Base-by-base conservation (phyloP, 108 stramenopile species). In the Nannochloropsis gaditana region DNA sequence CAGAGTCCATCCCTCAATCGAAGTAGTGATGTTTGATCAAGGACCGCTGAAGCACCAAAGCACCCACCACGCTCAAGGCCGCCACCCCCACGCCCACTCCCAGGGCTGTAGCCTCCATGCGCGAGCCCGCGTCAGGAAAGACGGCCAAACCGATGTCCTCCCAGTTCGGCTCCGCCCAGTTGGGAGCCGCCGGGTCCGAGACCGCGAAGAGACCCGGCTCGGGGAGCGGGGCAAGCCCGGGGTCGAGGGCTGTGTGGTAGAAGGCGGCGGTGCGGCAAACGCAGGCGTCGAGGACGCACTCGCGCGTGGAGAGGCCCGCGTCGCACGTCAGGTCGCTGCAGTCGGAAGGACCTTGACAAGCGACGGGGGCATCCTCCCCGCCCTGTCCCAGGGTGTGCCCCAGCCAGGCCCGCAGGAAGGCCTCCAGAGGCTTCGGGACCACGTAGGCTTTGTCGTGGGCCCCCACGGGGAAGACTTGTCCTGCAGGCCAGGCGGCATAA, bases 131-230 rank as follows among this genome's bases (percentile, higher is more conserved):
- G 59, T 73, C 59, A 73, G 59, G 59, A 73, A 73, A 73, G 59
- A 73, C 59, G n/a, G 59, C 59, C 5, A 73, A 73, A 73, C 59
- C 59, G n/a, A 73, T 73, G 2, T n/a, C n/a, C 59, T 15, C 59
- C 59, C 59, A 73, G 59, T 73, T 73, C 19, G 59, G 59, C n/a
- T 73, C 59, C 19, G 59, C 59, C 59, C 59, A 73, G n/a, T 73
- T 73, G 8, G 59, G 59, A n/a, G 59, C n/a, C 59, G 15, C n/a
- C 4, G 59, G 19, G n/a, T 73, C 59, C 19, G n/a, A n/a, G 59
- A 73, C n/a, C 3, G 59, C n/a, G n/a, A 73, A 73, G 15, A 73
- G 15, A n/a, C 59, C 59, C n/a, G 59, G 59, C 8, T 73, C 59
- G 15, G 59, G 59, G 15, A n/a, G 59, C 4, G 59, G 59, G 59